phyloP scores from a whole-genome alignment of 2,329 filamentous ascomycete genomes.

The Scedosporium boydii region DNA sequence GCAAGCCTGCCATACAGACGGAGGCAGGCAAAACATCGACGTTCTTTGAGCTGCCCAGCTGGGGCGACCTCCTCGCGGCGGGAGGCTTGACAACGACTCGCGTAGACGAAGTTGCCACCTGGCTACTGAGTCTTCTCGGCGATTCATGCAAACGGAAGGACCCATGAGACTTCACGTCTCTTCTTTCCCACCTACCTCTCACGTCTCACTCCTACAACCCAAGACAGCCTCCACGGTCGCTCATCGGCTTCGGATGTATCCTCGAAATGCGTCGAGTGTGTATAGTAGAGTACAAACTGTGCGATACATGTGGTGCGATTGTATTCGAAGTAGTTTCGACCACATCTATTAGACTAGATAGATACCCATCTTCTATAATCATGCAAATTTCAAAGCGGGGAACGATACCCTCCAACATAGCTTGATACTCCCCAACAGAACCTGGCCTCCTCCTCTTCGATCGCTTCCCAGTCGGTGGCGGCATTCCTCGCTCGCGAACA shows the following conservation, averaged over 20 bases:
- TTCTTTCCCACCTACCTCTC: neutral
- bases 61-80: constrained; percentile 2
- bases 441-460: neutral
- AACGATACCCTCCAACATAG: neutral
- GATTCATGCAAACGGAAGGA: constrained; percentile 6
- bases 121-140: constrained; percentile 8
- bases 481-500: neutral
- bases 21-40: neutral
- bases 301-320: neutral
- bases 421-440: neutral
- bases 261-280: neutral
- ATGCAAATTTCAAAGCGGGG: neutral
- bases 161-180: neutral
- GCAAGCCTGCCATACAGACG: constrained; percentile 1
- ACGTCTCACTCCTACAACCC: neutral
- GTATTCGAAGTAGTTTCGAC: too few species aligned
- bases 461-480: neutral
- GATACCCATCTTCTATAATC: neutral
- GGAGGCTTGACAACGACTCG: constrained; percentile 1
- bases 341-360: neutral
- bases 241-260: neutral
- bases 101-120: neutral
- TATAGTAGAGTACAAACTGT: neutral
- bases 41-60: constrained; percentile 10
- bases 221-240: neutral